Percentiles rank a stretch among this genome's conserved stretches.
Conservation (phyloP, 331 rosid genomes). For the Erythrophleum ivorense region DNA sequence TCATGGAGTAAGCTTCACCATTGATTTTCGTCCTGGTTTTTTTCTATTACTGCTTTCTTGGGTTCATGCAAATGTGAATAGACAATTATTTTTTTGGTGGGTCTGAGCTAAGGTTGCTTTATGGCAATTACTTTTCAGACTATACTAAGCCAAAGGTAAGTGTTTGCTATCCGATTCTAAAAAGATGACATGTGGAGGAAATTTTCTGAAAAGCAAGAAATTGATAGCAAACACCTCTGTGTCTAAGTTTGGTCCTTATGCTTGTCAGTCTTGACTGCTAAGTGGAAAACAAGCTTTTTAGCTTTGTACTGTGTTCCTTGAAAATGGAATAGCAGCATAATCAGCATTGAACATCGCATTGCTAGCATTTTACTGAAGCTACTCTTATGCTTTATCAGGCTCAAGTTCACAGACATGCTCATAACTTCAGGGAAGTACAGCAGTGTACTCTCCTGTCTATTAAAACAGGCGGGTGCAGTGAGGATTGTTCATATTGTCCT, state of each 20-base stretch:
- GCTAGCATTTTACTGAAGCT: background rate
- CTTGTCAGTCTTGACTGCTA: background rate
- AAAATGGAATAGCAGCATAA: background rate
- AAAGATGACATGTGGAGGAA: background rate
- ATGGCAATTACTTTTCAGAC: background rate
- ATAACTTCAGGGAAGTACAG: slow-evolving; percentile 96
- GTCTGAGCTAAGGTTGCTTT: background rate
- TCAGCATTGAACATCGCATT: background rate
- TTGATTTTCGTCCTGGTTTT: background rate
- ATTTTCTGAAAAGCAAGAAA: background rate
- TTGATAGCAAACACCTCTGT: background rate
- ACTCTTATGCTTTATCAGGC: slow-evolving; percentile 58
- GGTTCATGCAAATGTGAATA: background rate
- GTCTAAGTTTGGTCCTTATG: background rate
- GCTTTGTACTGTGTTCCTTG: background rate
- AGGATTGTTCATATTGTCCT: slow-evolving; percentile 97
- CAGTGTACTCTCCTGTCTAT: slow-evolving; percentile 95
- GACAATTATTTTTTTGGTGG: background rate
- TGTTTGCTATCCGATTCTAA: background rate
- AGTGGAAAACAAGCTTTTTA: background rate
- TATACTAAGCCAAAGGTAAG: background rate
- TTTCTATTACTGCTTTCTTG: background rate
- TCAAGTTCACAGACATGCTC: slow-evolving; percentile 92
- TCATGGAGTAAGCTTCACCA: slow-evolving; percentile 68
- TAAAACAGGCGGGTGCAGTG: slow-evolving; percentile 99